Base-by-base conservation (phyloP, 257 asterid genomes). In the Plectranthus barbatus region DNA sequence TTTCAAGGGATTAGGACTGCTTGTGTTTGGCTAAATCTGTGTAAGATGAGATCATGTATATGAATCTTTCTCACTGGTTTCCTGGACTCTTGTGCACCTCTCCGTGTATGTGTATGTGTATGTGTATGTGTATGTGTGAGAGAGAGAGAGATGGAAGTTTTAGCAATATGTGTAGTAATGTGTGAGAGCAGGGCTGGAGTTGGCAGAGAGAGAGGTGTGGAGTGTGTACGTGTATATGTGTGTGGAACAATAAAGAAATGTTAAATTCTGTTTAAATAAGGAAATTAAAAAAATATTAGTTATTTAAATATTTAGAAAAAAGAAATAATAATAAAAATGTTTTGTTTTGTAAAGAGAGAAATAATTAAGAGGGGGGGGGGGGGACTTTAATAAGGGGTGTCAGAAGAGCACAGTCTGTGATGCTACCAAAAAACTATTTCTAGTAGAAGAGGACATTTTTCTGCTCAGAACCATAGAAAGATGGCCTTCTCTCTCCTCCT, bases 21-120 rank as follows among this genome's bases (percentile, higher is more conserved):
- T 60, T 36, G 54, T 70, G 87, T 68, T 72, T 52, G 81, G 68
- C 80, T 68, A 75, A 81, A 81, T 69, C 31, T 40, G 80, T 80
- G 88, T 19, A 80, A 86, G 76, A 68, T 75, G 81, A 68, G 86
- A 81, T 79, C n/a, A 39, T 10, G 79, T 62, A 80, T 56, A 26
- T 54, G 48, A 60, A 72, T 62, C 36, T 34, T 19, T 33, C 54
- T 29, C 5, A 49, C 51, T 68, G 71, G 47, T 55, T 66, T 34
- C 18, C 41, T 20, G 72, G 58, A n/a, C 44, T 4, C 24, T n/a
- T n/a, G n/a, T n/a, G n/a, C n/a, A n/a, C n/a, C n/a, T n/a, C n/a
- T n/a, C n/a, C n/a, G n/a, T n/a, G n/a, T n/a, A n/a, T n/a, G n/a
- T 40, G 26, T 19, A 19, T 23, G 53, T 11, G 41, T 13, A 49